Percentiles rank a stretch among this genome's conserved stretches.
Conservation (phyloP, 1,284 basidiomycete species). For the Tylopilus orsonianus region DNA sequence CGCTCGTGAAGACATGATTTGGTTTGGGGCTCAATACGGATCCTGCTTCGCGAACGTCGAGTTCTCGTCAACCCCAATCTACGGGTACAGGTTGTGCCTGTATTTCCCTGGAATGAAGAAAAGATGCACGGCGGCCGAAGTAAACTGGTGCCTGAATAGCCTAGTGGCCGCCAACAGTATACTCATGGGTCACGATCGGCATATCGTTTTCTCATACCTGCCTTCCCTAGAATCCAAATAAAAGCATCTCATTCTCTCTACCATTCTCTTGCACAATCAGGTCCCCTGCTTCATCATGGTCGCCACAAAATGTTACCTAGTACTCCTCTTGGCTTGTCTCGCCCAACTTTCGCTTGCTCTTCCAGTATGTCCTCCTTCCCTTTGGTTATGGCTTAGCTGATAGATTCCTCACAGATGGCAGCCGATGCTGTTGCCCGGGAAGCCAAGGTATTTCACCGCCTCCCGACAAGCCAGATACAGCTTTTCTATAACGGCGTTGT, state of each 20-base stretch:
- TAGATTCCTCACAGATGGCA: constrained; percentile 11
- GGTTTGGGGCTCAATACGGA: constrained; percentile 5
- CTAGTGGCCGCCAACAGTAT: constrained; percentile 19
- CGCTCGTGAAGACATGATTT: constrained; percentile 11
- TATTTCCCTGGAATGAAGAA: constrained; percentile 20
- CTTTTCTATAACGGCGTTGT: constrained; percentile 6
- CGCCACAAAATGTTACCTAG: constrained; percentile 20
- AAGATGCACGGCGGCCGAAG: constrained; percentile 26
- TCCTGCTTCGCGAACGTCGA: constrained; percentile 16
- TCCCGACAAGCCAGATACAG: background rate
- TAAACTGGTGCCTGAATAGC: constrained; percentile 24
- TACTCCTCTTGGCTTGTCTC: constrained; percentile 25
- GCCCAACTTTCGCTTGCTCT: constrained; percentile 23
- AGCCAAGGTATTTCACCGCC: constrained; percentile 14
- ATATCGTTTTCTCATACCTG: constrained; percentile 27
- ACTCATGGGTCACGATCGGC: constrained; percentile 21
- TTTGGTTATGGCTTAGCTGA: background rate
- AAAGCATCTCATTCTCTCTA: constrained; percentile 16
- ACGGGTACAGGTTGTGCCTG: constrained; percentile 18
- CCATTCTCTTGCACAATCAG: constrained; percentile 2
- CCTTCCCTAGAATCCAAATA: constrained; percentile 17
- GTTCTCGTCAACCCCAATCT: constrained; percentile 15
- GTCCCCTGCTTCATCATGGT: constrained; percentile 16
- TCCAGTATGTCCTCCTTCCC: constrained; percentile 18
- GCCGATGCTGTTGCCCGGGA: constrained; percentile 7